Conservation (phyloP, 2,329 filamentous ascomycete species). For the Epichloe brachyelytri region DNA sequence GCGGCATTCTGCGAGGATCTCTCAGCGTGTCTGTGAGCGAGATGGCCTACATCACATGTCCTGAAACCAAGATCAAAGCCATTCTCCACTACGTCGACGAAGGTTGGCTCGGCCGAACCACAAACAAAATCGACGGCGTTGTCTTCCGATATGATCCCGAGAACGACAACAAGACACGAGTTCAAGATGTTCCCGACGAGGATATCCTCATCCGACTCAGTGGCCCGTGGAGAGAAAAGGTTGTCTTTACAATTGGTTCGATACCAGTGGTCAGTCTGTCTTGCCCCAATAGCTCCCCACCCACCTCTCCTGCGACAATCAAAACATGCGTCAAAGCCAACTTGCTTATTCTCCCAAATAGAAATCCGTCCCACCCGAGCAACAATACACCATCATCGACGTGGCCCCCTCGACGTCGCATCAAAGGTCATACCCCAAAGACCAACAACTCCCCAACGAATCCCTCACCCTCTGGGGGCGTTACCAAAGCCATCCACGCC, state of each 20-base stretch:
- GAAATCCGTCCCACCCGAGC: constrained; percentile 36
- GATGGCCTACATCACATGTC: constrained; percentile 74
- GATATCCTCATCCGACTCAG: constrained; percentile 73
- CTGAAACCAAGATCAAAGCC: constrained; percentile 80
- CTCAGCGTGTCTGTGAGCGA: constrained; percentile 85
- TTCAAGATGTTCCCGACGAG: constrained; percentile 76
- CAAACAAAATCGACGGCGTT: constrained; percentile 83
- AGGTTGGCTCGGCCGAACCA: constrained; percentile 82
- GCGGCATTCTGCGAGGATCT: constrained; percentile 76
- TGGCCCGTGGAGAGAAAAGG: constrained; percentile 71
- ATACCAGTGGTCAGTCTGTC: constrained; percentile 44
- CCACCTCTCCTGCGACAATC: neutral
- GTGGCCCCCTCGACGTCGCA: constrained; percentile 65
- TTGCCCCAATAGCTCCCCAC: neutral
- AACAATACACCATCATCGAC: constrained; percentile 70
- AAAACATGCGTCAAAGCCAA: neutral
- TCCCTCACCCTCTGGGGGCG: constrained; percentile 79
- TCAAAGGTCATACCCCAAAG: constrained; percentile 71
- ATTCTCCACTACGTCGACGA: constrained; percentile 91
- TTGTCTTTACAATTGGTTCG: constrained; percentile 47
- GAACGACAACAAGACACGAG: constrained; percentile 64
- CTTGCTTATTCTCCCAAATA: constrained; percentile 6
- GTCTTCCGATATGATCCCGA: constrained; percentile 83
- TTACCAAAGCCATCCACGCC: constrained; percentile 71
- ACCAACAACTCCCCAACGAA: constrained; percentile 77